phyloP scores from a whole-genome alignment of 2,329 filamentous ascomycete species.

The Penicillium sp. region DNA sequence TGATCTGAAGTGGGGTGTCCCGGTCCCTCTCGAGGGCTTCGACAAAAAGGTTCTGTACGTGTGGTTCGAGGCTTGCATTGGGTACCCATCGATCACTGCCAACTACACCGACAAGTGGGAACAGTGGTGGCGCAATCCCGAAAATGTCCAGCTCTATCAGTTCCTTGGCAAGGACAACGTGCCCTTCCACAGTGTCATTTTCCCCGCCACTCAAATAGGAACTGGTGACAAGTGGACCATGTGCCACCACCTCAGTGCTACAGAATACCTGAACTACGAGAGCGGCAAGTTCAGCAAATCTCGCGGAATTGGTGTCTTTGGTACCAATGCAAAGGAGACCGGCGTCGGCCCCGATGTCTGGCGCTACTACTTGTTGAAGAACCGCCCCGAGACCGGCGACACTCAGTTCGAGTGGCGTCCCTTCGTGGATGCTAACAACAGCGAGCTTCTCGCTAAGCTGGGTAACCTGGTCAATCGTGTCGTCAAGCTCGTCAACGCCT shows the following conservation, averaged over 20 bases:
- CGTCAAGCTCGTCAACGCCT: conserved; percentile 67
- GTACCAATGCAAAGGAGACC: conserved; percentile 80
- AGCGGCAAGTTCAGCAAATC: conserved; percentile 91
- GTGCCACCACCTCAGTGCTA: conserved; percentile 80
- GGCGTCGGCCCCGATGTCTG: conserved; percentile 82
- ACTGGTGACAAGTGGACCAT: conserved; percentile 82
- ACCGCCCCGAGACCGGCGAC: conserved; percentile 78
- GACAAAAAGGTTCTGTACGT: conserved; percentile 84
- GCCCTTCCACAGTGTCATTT: conserved; percentile 84
- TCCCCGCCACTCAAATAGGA: conserved; percentile 80
- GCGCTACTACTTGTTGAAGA: conserved; percentile 83
- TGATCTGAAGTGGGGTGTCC: conserved; percentile 83
- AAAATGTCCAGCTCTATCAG: conserved; percentile 83
- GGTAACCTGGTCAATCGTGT: conserved; percentile 69
- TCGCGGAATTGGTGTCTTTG: conserved; percentile 82
- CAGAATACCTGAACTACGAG: conserved; percentile 85
- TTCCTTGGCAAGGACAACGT: conserved; percentile 95
- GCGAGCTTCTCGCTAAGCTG: conserved; percentile 69
- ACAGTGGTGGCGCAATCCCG: conserved; percentile 88
- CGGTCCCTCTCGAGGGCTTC: conserved; percentile 55
- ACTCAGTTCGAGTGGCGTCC: conserved; percentile 85
- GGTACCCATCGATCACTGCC: conserved; percentile 90
- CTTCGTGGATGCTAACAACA: conserved; percentile 82
- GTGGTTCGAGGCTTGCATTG: conserved; percentile 88
- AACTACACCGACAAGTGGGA: conserved; percentile 86